Conservation (phyloP, 768 basidiomycete species). For the Xerocomus brunneocitrinus region DNA sequence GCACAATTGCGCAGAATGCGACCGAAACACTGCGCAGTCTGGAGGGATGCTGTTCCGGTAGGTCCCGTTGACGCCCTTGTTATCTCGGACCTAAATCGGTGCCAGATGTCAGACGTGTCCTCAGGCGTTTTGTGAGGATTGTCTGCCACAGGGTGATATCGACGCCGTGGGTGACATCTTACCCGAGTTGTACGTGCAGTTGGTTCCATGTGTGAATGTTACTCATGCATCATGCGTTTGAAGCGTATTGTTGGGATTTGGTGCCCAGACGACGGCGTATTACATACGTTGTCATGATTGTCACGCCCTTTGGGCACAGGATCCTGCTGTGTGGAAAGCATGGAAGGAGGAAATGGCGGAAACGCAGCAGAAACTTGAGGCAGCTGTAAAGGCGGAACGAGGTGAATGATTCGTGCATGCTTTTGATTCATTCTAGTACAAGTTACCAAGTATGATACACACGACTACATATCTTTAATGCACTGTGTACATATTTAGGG, state of each 20-base stretch:
- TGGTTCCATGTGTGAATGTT: not conserved
- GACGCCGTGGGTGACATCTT: slow-evolving; percentile 50
- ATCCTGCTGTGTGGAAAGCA: slow-evolving; percentile 35
- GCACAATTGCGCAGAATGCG: slow-evolving; percentile 45
- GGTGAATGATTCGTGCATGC: not conserved
- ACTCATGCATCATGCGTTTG: slow-evolving; percentile 10
- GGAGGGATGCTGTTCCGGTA: slow-evolving; percentile 61
- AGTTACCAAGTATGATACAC: not conserved
- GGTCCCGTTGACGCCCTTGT: not conserved
- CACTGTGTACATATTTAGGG: not conserved
- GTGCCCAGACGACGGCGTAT: slow-evolving; percentile 34
- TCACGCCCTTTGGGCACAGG: slow-evolving; percentile 32
- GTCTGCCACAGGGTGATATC: slow-evolving; percentile 46
- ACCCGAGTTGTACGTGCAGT: slow-evolving; percentile 50
- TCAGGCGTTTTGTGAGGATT: slow-evolving; percentile 59
- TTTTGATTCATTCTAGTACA: not conserved
- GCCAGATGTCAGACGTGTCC: slow-evolving; percentile 56
- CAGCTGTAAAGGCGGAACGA: not conserved
- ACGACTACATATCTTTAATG: not conserved
- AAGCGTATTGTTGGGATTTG: slow-evolving; percentile 41
- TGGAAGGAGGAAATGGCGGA: slow-evolving; percentile 43
- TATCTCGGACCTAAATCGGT: slow-evolving; percentile 3
- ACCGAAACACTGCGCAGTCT: slow-evolving; percentile 39
- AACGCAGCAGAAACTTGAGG: slow-evolving; percentile 33
- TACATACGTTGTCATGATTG: slow-evolving; percentile 53